Base-by-base conservation (phyloP, 495 filamentous ascomycete genomes). In the Annulohypoxylon maeteangense region DNA sequence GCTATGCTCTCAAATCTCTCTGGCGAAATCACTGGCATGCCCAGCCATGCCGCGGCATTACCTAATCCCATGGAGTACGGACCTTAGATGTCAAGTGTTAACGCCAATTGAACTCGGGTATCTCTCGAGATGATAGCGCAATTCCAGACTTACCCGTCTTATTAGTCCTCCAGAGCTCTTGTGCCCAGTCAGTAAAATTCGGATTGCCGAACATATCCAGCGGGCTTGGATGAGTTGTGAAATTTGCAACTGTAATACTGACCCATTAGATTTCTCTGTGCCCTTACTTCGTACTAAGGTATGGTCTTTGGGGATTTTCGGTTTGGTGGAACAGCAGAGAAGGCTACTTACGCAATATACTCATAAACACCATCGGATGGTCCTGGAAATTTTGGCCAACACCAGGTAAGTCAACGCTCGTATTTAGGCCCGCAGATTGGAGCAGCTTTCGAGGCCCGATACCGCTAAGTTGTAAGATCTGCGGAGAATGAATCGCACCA, bases 381-480 rank as follows among this genome's bases (percentile, higher is more conserved):
- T 89, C 87, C 62, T 89, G 87, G 62, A 89, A 84, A 66, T 89
- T 89, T 61, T 85, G 81, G 1, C 87, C 87, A 12, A 89, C 87
- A 4, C 86, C 86, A 0, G 87, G 86, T 0, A 87, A 73, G 59
- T 90, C 83, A 1, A 86, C 77, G 1, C 81, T 68, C 0, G 84
- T 78, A 3, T 77, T 76, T 34, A 90, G 85, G 1, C 79, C 78
- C 14, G 85, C 83, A 16, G 75, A 64, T 16, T 78, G 54, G 1
- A 90, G 74, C 5, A 89, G 70, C 22, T 78, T 78, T 0, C 71
- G 73, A 1, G 85, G 84, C 1, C 88, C 87, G 45, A 90, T 83
- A 2, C 88, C 88, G 48, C 83, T 86, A 4, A 85, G 78, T 71
- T 88, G 85, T 6, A 90, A 74, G 1, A 90, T 65, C 55, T 89